Evolutionary conservation across 2,329 filamentous ascomycete species (phyloP).

Genomic region (Colletotrichum limetticola): DNA sequence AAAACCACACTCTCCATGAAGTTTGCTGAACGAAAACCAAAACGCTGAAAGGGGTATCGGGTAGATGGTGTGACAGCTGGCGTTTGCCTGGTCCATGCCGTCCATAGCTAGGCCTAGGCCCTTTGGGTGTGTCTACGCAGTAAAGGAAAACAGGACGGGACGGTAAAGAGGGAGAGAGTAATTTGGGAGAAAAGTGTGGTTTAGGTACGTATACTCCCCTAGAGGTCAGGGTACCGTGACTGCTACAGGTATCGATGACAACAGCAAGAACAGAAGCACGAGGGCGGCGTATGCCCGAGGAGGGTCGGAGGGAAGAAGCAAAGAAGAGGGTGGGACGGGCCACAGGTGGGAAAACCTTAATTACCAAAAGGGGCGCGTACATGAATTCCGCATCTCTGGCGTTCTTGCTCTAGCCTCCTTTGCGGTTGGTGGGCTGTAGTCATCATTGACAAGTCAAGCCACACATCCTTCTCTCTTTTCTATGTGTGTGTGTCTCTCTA

Average conservation of each 20-base stretch:
- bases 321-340: background rate
- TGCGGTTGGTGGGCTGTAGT: background rate
- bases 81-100: background rate
- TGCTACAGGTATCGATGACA: background rate
- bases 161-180: background rate
- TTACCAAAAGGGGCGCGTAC: slow-evolving; percentile 6
- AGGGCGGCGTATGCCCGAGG: background rate
- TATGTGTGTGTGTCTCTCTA: background rate
- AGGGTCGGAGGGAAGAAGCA: background rate
- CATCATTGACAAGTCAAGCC: background rate
- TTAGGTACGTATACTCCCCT: background rate
- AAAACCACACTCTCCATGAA: background rate
- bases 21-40: background rate
- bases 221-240: background rate
- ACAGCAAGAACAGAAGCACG: too few species aligned
- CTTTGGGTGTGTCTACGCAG: background rate
- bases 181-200: too few species aligned
- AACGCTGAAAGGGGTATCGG: background rate
- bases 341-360: slow-evolving; percentile 10
- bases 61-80: background rate
- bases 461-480: background rate
- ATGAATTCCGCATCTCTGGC: background rate
- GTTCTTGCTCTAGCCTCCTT: background rate
- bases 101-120: background rate
- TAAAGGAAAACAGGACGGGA: background rate